A percentile compares a stretch with the other conserved stretches of the same genome.
Conservation (phyloP, 495 filamentous ascomycete genomes). For the Oleoguttula mirabilis region DNA sequence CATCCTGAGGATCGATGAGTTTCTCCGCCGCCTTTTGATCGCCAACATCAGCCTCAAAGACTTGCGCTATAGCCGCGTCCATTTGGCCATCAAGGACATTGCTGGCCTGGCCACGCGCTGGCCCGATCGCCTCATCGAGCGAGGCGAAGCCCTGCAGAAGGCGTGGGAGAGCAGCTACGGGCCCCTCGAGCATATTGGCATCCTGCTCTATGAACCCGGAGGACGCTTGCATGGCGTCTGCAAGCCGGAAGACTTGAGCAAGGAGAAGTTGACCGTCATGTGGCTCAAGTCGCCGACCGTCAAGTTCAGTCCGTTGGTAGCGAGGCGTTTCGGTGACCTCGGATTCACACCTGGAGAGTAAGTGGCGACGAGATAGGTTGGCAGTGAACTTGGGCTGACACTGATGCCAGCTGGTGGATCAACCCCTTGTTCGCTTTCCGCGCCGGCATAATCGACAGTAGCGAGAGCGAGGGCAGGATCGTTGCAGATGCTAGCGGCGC, state of each 20-base stretch:
- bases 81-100: conserved; percentile 26
- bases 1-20: conserved; percentile 25
- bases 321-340: conserved; percentile 19
- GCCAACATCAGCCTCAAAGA: conserved; percentile 18
- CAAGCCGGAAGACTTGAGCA: conserved; percentile 19
- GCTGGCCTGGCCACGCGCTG: conserved; percentile 29
- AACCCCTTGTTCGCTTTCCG: conserved; percentile 27
- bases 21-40: conserved; percentile 21
- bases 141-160: conserved; percentile 25
- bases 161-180: conserved; percentile 25
- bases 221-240: conserved; percentile 27
- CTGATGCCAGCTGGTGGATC: conserved; percentile 30
- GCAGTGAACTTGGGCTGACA: conserved; percentile 3
- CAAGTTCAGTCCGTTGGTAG: conserved; percentile 9
- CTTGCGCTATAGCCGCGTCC: conserved; percentile 27
- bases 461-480: conserved; percentile 22
- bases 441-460: conserved; percentile 29
- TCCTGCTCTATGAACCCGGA: conserved; percentile 25
- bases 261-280: conserved; percentile 12
- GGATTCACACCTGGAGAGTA: conserved; percentile 30
- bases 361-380: conserved; percentile 2
- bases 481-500: conserved; percentile 24
- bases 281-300: conserved; percentile 9
- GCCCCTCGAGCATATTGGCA: conserved; percentile 18
- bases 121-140: conserved; percentile 26